Evolutionary conservation across 257 asterid species (phyloP), one percentile per base, ranked within the genome.

Genomic region (Nicotiana paniculata): DNA sequence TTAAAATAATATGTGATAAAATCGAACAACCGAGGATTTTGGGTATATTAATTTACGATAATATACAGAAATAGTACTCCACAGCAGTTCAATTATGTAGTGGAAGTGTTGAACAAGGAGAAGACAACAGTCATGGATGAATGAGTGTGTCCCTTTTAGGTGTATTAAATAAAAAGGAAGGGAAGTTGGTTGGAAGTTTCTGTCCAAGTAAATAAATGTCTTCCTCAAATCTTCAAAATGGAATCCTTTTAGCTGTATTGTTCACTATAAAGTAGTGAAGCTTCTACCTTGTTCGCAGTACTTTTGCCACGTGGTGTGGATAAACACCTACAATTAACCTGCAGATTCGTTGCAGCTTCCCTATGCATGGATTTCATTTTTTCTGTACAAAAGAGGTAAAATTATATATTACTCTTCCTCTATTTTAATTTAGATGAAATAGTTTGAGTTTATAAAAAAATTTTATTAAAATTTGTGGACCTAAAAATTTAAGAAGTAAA

Each of bases 231-330:
- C 83, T 59, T 33, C 17, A 68, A 70, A 67, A 5, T 32, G 75
- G 79, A 81, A 81, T 83, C 81, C 69, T 81, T 65, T 76, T 32
- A 82, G n/a, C 58, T 75, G 81, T 80, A 59, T 81, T 63, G 77
- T 84, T 75, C 62, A 57, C 35, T 26, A 37, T 26, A 37, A 75
- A 75, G 80, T 48, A 51, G 28, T 51, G 80, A 75, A 28, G 80
- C 64, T 51, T 75, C 80, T 75, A 6, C 79, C 55, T 69, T 2
- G 24, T 39, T 10, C 2, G 8, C 77, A 70, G 13, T 74, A 26
- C 21, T 48, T 26, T 48, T 72, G 79, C 15, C 12, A 48, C 21
- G 43, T 51, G 79, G 63, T 28, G 64, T 26, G 2, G 7, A 2
- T 13, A 51, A 51, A 75, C 1, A 13, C 79, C 51, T 48, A 24